Base-by-base conservation (phyloP, 2,329 filamentous ascomycete genomes). In the Grosmannia clavigera region DNA sequence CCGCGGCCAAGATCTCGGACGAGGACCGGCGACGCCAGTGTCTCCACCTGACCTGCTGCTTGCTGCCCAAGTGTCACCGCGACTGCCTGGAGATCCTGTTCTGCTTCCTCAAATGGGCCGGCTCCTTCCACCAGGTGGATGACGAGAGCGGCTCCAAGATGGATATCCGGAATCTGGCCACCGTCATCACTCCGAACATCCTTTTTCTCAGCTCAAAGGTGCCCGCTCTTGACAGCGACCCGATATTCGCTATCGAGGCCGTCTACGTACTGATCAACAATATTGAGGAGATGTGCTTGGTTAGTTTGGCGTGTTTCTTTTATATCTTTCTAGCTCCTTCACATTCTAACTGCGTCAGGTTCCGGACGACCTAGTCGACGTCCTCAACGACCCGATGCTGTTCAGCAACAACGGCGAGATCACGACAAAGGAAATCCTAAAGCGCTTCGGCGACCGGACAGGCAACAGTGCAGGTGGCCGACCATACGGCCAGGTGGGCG, bases 111-210 rank as follows among this genome's bases (percentile, higher is more conserved):
- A 96, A 96, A 69, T 99, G 94, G 92, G 90, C 92, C 5, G 91
- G 92, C 5, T 96, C 92, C 1, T 99, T 99, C 77, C 92, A 95
- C 64, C 92, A 96, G 69, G 86, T 99, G 16, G 94, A 99, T 67
- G 94, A 99, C 68, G 94, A 99, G 70, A 88, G 88, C 27, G 94
- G 94, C 31, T 96, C 92, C 67, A 96, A 97, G 79, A 99, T 99
- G 94, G 94, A 99, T 71, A 88, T 95, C 58, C 91, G 95, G 76
- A 99, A 99, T 69, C 81, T 99, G 64, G 90, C 94, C 3, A 97
- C 95, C 3, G 94, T 99, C 64, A 96, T 99, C 72, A 92, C 92
- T 5, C 94, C 94, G 0, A 99, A 99, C 68, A 90, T 99, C 63
- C 80, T 96, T 14, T 92, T 88, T 67, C 88, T 86, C 65, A 78